phyloP scores from a whole-genome alignment of 345 rosid genomes.

The Gossypium turneri region DNA sequence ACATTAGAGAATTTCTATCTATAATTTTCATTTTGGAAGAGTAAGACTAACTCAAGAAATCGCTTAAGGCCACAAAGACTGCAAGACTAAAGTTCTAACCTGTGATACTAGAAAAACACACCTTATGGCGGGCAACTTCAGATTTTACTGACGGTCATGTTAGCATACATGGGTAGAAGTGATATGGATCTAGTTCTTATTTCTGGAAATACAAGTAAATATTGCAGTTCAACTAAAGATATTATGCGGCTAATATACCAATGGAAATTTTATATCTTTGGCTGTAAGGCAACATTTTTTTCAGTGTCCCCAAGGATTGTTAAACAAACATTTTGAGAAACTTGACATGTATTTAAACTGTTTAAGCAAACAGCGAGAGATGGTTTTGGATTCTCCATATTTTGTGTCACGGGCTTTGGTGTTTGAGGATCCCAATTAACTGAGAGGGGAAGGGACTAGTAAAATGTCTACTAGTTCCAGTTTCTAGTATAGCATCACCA shows the following conservation, averaged over 20 bases:
- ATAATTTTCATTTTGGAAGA: too few species aligned
- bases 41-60: too few species aligned
- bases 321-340: conserved; percentile 91
- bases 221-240: not conserved
- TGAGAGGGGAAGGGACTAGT: conserved; percentile 37
- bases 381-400: conserved; percentile 67
- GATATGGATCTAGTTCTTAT: not conserved
- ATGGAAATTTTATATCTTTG: not conserved
- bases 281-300: conserved; percentile 80
- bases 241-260: not conserved
- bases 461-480: conserved; percentile 42
- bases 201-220: not conserved
- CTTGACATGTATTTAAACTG: conserved; percentile 80
- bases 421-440: conserved; percentile 54
- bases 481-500: conserved; percentile 57
- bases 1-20: too few species aligned
- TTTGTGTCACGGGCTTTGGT: conserved; percentile 21
- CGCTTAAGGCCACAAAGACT: too few species aligned
- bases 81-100: too few species aligned
- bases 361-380: conserved; percentile 76
- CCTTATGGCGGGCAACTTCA: conserved; percentile 95
- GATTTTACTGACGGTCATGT: conserved; percentile 98
- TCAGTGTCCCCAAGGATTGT: conserved; percentile 80
- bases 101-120: conserved; percentile 59
- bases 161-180: conserved; percentile 59